Evolutionary conservation across 768 basidiomycete genomes (phyloP).

Genomic region (Tricholoma furcatifolium): DNA sequence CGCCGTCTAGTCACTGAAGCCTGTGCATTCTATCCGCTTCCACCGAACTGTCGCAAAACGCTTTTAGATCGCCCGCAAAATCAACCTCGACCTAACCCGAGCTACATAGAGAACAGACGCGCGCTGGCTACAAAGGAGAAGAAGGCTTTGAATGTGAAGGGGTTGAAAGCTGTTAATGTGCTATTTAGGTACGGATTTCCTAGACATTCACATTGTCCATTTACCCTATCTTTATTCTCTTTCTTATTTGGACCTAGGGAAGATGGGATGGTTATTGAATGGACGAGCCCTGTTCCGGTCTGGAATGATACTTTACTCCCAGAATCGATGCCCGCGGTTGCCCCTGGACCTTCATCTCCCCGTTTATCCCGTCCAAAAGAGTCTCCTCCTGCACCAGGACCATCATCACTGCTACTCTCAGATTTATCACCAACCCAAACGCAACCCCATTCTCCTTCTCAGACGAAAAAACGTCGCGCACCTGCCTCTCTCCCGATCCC

Average conservation of each 20-base stretch:
- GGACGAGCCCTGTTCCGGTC: constrained; percentile 29
- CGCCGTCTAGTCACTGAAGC: constrained; percentile 27
- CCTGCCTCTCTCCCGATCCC: too few relatives aligned
- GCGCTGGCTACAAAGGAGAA: constrained; percentile 19
- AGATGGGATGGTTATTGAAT: constrained; percentile 36
- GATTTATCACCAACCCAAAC: too few relatives aligned
- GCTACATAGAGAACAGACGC: constrained; percentile 20
- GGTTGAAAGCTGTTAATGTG: constrained; percentile 23
- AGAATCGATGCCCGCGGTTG: background rate
- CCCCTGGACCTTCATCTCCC: background rate
- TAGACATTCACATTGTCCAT: background rate
- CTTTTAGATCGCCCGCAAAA: too few relatives aligned
- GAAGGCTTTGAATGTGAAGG: constrained; percentile 16
- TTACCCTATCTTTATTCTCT: background rate
- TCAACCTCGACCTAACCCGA: constrained; percentile 5
- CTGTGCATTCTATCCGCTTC: constrained; percentile 26
- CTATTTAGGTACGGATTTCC: constrained; percentile 18
- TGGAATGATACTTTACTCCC: constrained; percentile 30
- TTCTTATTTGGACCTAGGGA: constrained; percentile 21
- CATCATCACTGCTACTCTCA: too few relatives aligned
- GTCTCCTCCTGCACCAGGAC: too few relatives aligned
- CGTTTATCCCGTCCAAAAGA: background rate
- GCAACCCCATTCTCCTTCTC: too few relatives aligned
- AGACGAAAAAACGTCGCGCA: too few relatives aligned
- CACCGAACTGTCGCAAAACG: constrained; percentile 22